Evolutionary conservation across 2,329 filamentous ascomycete species (phyloP).

Genomic region (Phialophora expanda): DNA sequence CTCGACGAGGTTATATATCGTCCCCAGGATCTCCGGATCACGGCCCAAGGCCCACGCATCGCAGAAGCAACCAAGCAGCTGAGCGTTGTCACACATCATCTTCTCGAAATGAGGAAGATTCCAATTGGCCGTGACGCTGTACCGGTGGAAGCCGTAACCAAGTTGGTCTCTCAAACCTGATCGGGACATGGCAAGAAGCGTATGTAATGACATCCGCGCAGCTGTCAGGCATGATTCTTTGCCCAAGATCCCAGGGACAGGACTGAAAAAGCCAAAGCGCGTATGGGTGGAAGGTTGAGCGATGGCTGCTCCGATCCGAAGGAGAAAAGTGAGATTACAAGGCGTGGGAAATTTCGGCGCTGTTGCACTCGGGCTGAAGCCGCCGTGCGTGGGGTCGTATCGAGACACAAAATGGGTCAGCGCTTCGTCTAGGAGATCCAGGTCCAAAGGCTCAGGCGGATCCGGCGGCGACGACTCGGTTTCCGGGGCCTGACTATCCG

Average conservation of each 20-base stretch:
- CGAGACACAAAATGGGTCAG: constrained; percentile 78
- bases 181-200: constrained; percentile 76
- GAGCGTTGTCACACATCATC: constrained; percentile 90
- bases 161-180: constrained; percentile 76
- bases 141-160: constrained; percentile 79
- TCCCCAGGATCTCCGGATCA: constrained; percentile 74
- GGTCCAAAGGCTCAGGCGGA: constrained; percentile 73
- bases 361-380: constrained; percentile 64
- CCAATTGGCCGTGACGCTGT: constrained; percentile 92
- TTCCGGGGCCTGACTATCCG: constrained; percentile 33
- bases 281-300: constrained; percentile 36
- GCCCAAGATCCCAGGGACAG: constrained; percentile 87
- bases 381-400: constrained; percentile 79
- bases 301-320: constrained; percentile 66
- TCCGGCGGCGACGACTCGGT: constrained; percentile 46
- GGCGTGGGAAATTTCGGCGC: constrained; percentile 92
- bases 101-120: constrained; percentile 96
- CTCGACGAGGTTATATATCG: constrained; percentile 80
- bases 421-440: constrained; percentile 90
- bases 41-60: constrained; percentile 78
- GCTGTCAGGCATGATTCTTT: constrained; percentile 75
- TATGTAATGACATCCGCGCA: constrained; percentile 78
- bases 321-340: constrained; percentile 79
- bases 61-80: constrained; percentile 80
- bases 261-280: constrained; percentile 62